Evolutionary conservation across 208 protist genomes (phyloP), one percentile per base, ranked within the genome.

Genomic region (Novymonas esmeraldas): DNA sequence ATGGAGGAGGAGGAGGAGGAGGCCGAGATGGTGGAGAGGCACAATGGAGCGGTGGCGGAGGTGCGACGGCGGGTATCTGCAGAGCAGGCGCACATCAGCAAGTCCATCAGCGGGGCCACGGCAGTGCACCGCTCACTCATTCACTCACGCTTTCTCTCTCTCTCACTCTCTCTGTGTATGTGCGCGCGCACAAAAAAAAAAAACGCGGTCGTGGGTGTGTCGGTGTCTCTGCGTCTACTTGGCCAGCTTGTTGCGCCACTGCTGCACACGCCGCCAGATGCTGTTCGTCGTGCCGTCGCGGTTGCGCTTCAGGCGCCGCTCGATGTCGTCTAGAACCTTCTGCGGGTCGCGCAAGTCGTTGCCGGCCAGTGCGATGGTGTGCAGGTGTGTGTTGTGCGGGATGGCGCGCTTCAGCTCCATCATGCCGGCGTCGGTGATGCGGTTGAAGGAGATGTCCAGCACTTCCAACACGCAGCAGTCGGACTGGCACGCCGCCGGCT

Each of bases 361-460:
- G 22, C 78, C 79, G 2, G 20, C 20, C 33, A 93, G 64, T 14
- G 65, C 42, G 16, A 93, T 44, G 7, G 28, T 66, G 22, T 44
- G 45, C 3, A 93, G 39, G 26, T 29, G 14, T 6, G 22, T 63
- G 70, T 85, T 88, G 63, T 79, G 74, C 65, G 84, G 84, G 39
- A 90, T 61, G 6, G 87, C 81, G 14, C 64, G 64, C 41, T 68
- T 73, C 20, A 93, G 64, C 31, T 52, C 54, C 59, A 57, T 49
- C 24, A 83, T 84, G 2, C 84, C 84, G 5, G 39, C 55, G 56
- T 87, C 78, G 31, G 87, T 89, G 63, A 90, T 82, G 22, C 54
- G 2, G 46, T 87, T 87, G 50, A 57, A 55, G 26, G 60, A 68
- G 24, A 78, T 50, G 60, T 83, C 73, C 36, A 93, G 44, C 13